A percentile compares a stretch with the other conserved stretches of the same genome.
Conservation (phyloP, 1,284 basidiomycete species). For the Naganishia albida region DNA sequence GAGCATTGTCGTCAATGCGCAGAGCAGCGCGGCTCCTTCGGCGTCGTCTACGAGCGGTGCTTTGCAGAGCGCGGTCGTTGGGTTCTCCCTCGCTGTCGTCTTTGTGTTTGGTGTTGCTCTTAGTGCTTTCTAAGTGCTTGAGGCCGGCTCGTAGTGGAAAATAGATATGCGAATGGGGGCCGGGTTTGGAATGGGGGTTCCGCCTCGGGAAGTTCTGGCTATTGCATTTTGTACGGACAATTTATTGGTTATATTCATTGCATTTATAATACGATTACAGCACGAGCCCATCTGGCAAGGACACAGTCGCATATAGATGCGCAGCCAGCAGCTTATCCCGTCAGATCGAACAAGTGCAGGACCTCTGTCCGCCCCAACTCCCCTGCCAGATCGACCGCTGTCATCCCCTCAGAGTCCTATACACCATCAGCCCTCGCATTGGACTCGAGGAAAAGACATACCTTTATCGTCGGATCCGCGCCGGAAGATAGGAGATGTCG, state of each 20-base stretch:
- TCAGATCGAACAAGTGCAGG: slow-evolving; percentile 7
- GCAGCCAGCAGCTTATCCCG: no score
- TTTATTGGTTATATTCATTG: neutral
- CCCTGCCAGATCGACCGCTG: slow-evolving; percentile 27
- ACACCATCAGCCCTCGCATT: neutral
- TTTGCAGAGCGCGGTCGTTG: slow-evolving; percentile 10
- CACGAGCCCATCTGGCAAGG: neutral
- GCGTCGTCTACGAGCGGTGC: slow-evolving; percentile 4
- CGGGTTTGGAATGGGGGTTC: no score
- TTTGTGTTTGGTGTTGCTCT: slow-evolving; percentile 19
- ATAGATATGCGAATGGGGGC: neutral
- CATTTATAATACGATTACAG: slow-evolving; percentile 1
- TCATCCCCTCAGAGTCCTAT: slow-evolving; percentile 15
- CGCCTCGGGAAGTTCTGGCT: neutral
- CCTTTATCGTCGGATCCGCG: slow-evolving; percentile 29
- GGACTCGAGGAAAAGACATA: neutral
- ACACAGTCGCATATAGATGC: neutral
- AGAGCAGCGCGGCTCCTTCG: neutral
- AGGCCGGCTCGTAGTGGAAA: neutral
- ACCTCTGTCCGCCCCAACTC: slow-evolving; percentile 18
- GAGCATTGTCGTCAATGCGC: neutral
- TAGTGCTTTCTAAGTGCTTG: neutral
- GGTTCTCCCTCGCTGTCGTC: slow-evolving; percentile 8
- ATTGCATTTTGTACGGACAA: slow-evolving; percentile 14
- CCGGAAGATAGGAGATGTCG: slow-evolving; percentile 21